Evolutionary conservation across 1,284 basidiomycete genomes (phyloP).

Genomic region (Boletus sp.): DNA sequence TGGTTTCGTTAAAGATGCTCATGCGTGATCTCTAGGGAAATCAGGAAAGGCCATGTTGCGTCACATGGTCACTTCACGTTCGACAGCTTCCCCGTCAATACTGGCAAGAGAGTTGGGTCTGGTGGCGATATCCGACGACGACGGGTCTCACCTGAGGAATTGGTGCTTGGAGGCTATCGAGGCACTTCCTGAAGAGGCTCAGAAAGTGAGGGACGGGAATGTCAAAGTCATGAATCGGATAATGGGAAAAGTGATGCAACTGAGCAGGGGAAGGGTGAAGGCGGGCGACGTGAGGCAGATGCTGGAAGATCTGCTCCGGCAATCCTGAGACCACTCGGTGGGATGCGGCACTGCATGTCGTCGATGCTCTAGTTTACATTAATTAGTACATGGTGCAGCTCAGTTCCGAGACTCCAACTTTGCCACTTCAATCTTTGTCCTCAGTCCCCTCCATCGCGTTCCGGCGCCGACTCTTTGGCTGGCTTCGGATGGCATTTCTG

Average conservation of each 20-base stretch:
- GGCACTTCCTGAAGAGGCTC: slow-evolving; percentile 68
- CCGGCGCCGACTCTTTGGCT: slow-evolving; percentile 60
- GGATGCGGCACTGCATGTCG: neutral
- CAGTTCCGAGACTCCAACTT: slow-evolving; percentile 13
- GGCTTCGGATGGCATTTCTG: slow-evolving; percentile 55
- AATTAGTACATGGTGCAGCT: slow-evolving; percentile 7
- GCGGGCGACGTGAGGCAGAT: slow-evolving; percentile 45
- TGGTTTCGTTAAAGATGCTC: neutral
- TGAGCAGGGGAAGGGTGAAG: slow-evolving; percentile 76
- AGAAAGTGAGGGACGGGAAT: slow-evolving; percentile 69
- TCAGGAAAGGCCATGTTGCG: slow-evolving; percentile 68
- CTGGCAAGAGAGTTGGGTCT: slow-evolving; percentile 52
- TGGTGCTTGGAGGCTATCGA: slow-evolving; percentile 65
- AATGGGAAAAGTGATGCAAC: slow-evolving; percentile 87
- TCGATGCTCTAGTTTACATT: neutral
- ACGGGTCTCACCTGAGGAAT: slow-evolving; percentile 36
- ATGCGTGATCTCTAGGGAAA: slow-evolving; percentile 44
- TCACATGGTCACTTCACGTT: slow-evolving; percentile 52
- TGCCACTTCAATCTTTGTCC: slow-evolving; percentile 44
- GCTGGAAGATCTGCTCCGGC: slow-evolving; percentile 43
- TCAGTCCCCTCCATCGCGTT: slow-evolving; percentile 79
- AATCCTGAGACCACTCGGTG: neutral
- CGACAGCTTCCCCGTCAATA: slow-evolving; percentile 35
- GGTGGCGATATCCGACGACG: slow-evolving; percentile 33
- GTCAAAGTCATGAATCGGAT: slow-evolving; percentile 83